Evolutionary conservation across 2,329 filamentous ascomycete genomes (phyloP).

Genomic region (Pseudocercospora eumusae): DNA sequence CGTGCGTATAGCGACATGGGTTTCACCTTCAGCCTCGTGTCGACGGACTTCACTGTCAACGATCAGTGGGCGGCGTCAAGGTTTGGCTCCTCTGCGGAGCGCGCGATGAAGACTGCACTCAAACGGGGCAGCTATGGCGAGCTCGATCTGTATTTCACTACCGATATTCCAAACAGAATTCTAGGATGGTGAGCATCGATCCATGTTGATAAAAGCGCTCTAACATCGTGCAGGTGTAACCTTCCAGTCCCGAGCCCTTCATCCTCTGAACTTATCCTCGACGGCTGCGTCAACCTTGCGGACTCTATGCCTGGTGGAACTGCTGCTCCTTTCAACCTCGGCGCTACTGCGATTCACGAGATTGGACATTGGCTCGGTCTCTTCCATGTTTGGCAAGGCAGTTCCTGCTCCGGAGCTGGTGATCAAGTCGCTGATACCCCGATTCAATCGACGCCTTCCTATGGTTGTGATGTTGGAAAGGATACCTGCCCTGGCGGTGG

Average conservation of each 20-base stretch:
- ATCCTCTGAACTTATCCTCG: constrained; percentile 43
- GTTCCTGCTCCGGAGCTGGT: constrained; percentile 43
- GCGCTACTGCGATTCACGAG: constrained; percentile 47
- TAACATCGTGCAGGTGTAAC: constrained; percentile 18
- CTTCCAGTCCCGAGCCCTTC: constrained; percentile 43
- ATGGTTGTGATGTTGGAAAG: constrained; percentile 52
- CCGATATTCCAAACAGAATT: constrained; percentile 43
- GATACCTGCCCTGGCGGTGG: constrained; percentile 50
- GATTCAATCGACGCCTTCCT: constrained; percentile 43
- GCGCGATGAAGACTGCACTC: constrained; percentile 54
- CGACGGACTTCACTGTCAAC: constrained; percentile 53
- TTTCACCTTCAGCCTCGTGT: constrained; percentile 43
- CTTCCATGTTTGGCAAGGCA: constrained; percentile 47
- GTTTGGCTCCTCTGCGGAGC: constrained; percentile 42
- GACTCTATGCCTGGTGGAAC: constrained; percentile 54
- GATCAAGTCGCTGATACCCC: constrained; percentile 48
- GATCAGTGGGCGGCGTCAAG: constrained; percentile 53
- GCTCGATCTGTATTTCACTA: constrained; percentile 60
- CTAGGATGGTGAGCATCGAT: constrained; percentile 19
- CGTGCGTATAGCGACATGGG: constrained; percentile 46
- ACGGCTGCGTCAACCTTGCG: constrained; percentile 57
- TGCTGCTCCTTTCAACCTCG: constrained; percentile 48
- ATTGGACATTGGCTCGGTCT: constrained; percentile 48
- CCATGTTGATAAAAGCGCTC: too few species aligned
- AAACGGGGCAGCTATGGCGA: constrained; percentile 54